Evolutionary conservation across 208 protist species (phyloP).

Genomic region (Leishmania guyanensis): DNA sequence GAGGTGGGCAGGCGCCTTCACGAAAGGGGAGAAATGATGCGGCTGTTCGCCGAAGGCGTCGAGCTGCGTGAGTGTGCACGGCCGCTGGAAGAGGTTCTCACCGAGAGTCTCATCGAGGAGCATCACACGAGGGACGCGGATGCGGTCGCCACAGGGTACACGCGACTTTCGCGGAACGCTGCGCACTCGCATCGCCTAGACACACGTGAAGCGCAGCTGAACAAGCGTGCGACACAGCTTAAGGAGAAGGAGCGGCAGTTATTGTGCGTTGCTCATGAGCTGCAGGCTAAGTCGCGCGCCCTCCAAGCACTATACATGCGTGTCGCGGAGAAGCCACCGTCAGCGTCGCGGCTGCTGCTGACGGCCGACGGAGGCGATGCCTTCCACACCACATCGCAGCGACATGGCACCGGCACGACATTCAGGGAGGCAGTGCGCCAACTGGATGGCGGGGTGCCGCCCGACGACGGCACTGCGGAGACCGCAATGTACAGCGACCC

Average conservation of each 20-base stretch:
- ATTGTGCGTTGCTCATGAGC: conserved; percentile 31
- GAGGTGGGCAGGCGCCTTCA: conserved; percentile 15
- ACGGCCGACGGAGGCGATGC: not conserved
- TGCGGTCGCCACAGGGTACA: not conserved
- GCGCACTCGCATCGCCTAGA: conserved; percentile 1
- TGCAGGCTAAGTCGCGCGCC: conserved; percentile 40
- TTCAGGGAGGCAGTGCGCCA: not conserved
- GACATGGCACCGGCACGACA: not conserved
- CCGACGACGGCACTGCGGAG: not conserved
- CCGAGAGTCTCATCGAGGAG: conserved; percentile 7
- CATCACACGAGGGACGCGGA: not conserved
- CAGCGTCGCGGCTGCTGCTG: not conserved
- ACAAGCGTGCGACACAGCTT: conserved; percentile 30
- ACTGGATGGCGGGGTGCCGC: not conserved
- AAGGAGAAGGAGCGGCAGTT: conserved; percentile 46
- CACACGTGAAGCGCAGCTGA: conserved; percentile 25
- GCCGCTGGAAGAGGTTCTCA: conserved; percentile 21
- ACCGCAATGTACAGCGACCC: not conserved
- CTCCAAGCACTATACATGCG: conserved; percentile 26
- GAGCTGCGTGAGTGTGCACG: conserved; percentile 23
- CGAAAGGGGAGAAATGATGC: conserved; percentile 21
- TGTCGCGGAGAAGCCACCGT: not conserved
- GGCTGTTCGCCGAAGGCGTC: conserved; percentile 20
- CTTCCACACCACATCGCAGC: not conserved
- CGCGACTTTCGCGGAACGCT: too few relatives aligned